A percentile compares a stretch with the other conserved stretches of the same genome.
Evolutionary conservation across 306 rosid genomes (phyloP).

Genomic region (Erythrophleum fordii): DNA sequence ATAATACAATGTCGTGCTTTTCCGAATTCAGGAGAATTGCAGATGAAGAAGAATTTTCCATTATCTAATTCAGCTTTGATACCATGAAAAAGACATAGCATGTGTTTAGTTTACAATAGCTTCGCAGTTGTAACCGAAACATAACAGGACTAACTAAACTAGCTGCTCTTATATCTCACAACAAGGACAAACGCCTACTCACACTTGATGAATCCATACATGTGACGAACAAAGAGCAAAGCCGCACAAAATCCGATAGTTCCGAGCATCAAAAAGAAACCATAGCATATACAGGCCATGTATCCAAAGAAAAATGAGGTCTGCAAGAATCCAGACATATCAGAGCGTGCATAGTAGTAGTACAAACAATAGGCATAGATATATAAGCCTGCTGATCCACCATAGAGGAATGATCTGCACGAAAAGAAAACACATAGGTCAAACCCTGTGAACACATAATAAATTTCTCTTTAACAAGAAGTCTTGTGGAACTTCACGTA

Average conservation of each 20-base stretch:
- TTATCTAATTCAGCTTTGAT: no score
- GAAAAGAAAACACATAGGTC: conserved; percentile 33
- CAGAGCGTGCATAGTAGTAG: conserved; percentile 55
- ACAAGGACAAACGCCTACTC: conserved; percentile 59
- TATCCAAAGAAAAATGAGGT: conserved; percentile 59
- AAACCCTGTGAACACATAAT: conserved; percentile 13
- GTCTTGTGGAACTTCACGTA: not conserved
- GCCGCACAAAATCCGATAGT: conserved; percentile 53
- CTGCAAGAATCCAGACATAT: conserved; percentile 62
- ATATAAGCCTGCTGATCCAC: conserved; percentile 60
- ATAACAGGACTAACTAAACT: no score
- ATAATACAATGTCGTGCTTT: no score
- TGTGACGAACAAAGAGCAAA: conserved; percentile 53
- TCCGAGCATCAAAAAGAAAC: conserved; percentile 60
- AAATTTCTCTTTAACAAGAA: not conserved
- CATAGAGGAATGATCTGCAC: conserved; percentile 56
- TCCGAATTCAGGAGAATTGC: no score
- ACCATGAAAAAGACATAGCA: no score
- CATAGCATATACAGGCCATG: conserved; percentile 63
- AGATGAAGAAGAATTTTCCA: no score
- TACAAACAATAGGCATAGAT: conserved; percentile 59
- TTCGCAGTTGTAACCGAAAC: no score
- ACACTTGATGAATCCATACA: conserved; percentile 56
- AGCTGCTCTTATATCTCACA: no score
- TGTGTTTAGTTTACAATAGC: no score